These are phyloP conservation scores for Septoria petroselini DNA, from an alignment of 2,329 filamentous ascomycete genomes.

Conservation along the genomic window DNA sequence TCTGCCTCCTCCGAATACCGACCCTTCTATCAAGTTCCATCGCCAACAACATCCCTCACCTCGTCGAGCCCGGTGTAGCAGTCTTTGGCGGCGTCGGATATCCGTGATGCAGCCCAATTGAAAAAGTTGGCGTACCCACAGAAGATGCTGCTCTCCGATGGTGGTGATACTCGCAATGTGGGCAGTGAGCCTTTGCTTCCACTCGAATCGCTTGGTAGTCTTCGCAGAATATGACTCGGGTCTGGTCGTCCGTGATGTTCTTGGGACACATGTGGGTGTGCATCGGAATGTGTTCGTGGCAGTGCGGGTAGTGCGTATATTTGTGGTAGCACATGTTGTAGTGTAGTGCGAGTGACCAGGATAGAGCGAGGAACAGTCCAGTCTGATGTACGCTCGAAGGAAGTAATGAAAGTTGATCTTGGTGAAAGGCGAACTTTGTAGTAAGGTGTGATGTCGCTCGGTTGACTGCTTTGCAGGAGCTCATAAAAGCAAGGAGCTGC, in stretches of 20 bases:
- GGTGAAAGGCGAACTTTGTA: no score
- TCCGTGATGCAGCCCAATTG: conserved; percentile 4
- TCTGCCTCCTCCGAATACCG: no score
- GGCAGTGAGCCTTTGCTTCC: conserved; percentile 20
- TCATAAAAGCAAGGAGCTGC: background rate
- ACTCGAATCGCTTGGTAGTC: conserved; percentile 31
- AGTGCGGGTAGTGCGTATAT: conserved; percentile 35
- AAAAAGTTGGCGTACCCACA: conserved; percentile 17
- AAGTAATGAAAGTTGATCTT: background rate
- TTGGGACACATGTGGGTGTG: conserved; percentile 36
- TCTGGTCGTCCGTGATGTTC: conserved; percentile 31
- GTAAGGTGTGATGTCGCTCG: no score
- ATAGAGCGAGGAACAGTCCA: conserved; percentile 1
- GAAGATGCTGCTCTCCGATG: conserved; percentile 3
- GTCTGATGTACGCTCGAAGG: background rate
- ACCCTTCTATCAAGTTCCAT: no score
- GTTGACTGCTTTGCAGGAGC: no score
- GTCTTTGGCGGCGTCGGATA: conserved; percentile 28
- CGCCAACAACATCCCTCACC: conserved; percentile 6
- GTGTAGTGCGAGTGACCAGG: background rate
- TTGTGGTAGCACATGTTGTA: conserved; percentile 35
- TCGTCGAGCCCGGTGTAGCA: conserved; percentile 21
- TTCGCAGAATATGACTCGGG: conserved; percentile 36
- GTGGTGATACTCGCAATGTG: conserved; percentile 22
- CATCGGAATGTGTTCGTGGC: conserved; percentile 32